Evolutionary conservation across 306 rosid genomes (phyloP).

Genomic region (Biancaea sappan): DNA sequence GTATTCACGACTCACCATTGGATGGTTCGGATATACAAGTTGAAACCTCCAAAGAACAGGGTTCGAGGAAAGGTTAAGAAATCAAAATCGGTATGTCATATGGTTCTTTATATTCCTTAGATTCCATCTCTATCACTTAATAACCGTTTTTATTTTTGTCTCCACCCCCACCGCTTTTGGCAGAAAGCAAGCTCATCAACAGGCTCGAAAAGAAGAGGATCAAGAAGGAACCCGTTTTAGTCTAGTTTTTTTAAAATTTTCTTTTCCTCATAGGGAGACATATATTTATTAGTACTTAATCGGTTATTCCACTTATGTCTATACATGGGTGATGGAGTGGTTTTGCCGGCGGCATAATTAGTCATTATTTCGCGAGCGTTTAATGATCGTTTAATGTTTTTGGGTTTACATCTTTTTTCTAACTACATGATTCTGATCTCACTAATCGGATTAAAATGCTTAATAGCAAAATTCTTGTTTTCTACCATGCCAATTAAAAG

Average conservation of each 20-base stretch:
- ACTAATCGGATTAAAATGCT: not conserved
- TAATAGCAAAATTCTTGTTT: not conserved
- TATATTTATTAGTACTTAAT: conserved; percentile 23
- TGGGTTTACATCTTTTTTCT: conserved; percentile 39
- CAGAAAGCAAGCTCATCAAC: conserved; percentile 79
- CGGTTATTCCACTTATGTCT: conserved; percentile 35
- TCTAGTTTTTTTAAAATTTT: conserved; percentile 27
- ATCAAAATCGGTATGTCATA: conserved; percentile 66
- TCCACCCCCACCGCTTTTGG: conserved; percentile 14
- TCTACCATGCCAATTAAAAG: not conserved
- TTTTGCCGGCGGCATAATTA: conserved; percentile 45
- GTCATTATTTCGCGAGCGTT: conserved; percentile 31
- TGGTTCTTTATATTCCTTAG: conserved; percentile 9
- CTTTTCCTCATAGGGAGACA: conserved; percentile 11
- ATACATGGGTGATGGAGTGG: conserved; percentile 35
- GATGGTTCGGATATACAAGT: conserved; percentile 98
- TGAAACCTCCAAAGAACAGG: conserved; percentile 89
- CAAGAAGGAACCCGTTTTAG: conserved; percentile 61
- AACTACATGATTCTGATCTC: conserved; percentile 22
- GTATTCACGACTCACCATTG: conserved; percentile 99
- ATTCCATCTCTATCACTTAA: conserved; percentile 11
- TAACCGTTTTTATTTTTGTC: conserved; percentile 27
- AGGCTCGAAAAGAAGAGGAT: conserved; percentile 50
- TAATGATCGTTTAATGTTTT: conserved; percentile 40
- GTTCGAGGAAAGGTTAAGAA: conserved; percentile 80